Evolutionary conservation across 2,329 filamentous ascomycete genomes (phyloP).

Genomic region (Cladosporium sp.): DNA sequence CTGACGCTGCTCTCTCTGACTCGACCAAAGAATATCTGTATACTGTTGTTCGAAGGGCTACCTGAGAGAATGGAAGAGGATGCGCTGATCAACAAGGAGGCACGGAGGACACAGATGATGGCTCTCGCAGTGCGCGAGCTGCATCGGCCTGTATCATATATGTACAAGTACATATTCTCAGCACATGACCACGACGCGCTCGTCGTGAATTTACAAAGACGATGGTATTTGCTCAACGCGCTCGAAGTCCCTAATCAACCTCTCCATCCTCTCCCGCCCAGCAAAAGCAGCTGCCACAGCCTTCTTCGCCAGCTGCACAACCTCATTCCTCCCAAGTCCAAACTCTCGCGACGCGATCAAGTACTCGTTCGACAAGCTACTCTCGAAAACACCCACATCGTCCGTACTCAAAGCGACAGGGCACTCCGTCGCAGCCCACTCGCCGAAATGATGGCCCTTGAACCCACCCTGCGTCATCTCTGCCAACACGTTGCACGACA

Average conservation of each 20-base stretch:
- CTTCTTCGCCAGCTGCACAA: slow-evolving; percentile 53
- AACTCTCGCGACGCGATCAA: slow-evolving; percentile 67
- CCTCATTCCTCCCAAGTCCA: slow-evolving; percentile 41
- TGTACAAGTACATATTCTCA: no score
- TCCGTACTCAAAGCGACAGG: slow-evolving; percentile 72
- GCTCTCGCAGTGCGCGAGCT: no score
- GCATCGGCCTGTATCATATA: no score
- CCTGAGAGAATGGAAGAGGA: no score
- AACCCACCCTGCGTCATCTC: slow-evolving; percentile 63
- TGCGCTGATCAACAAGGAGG: no score
- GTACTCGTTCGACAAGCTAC: slow-evolving; percentile 71
- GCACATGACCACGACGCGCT: no score
- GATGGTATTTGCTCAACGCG: no score
- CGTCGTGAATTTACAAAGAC: no score
- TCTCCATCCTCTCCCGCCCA: slow-evolving; percentile 53
- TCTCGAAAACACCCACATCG: slow-evolving; percentile 76
- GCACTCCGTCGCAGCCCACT: slow-evolving; percentile 56
- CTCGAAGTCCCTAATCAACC: slow-evolving; percentile 34
- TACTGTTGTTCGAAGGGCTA: no score
- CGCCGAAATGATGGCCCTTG: slow-evolving; percentile 68
- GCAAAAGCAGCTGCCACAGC: slow-evolving; percentile 63
- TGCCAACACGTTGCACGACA: slow-evolving; percentile 75
- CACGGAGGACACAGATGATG: no score
- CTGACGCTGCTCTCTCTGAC: no score
- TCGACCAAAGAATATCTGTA: no score